phyloP scores from a whole-genome alignment of 2,329 filamentous ascomycete genomes.

The Penicillium sp. region DNA sequence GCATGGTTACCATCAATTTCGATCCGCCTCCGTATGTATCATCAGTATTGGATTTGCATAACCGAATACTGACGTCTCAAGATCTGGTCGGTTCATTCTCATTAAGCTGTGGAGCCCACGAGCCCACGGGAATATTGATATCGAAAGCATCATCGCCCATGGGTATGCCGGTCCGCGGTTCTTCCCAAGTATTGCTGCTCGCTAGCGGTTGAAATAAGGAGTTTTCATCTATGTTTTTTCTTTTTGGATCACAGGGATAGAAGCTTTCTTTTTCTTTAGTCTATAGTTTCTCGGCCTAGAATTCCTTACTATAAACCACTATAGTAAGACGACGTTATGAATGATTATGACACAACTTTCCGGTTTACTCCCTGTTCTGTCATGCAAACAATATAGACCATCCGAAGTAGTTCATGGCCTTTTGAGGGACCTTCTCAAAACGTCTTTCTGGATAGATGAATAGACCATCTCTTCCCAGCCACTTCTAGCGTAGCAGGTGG shows the following conservation, averaged over 20 bases:
- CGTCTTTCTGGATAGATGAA: not conserved
- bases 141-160: conserved; percentile 78
- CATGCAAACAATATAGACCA: not conserved
- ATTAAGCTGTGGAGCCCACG: conserved; percentile 87
- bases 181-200: conserved; percentile 58
- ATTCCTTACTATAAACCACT: not conserved
- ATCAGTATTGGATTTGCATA: not conserved
- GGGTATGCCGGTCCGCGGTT: conserved; percentile 84
- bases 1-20: conserved; percentile 82
- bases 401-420: too few species aligned
- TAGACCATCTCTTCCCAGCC: not conserved
- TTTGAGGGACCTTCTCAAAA: not conserved
- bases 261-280: not conserved
- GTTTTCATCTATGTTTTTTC: not conserved
- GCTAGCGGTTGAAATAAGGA: not conserved
- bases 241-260: not conserved
- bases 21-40: conserved; percentile 42
- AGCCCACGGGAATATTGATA: conserved; percentile 76
- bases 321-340: conserved; percentile 3
- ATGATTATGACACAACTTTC: not conserved
- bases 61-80: conserved; percentile 25
- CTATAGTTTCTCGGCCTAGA: not conserved
- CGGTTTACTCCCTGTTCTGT: not conserved
- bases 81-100: conserved; percentile 75
- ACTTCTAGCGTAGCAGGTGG: not conserved